Conservation (phyloP, 2,329 filamentous ascomycete species). For the Ophiostoma piceae region DNA sequence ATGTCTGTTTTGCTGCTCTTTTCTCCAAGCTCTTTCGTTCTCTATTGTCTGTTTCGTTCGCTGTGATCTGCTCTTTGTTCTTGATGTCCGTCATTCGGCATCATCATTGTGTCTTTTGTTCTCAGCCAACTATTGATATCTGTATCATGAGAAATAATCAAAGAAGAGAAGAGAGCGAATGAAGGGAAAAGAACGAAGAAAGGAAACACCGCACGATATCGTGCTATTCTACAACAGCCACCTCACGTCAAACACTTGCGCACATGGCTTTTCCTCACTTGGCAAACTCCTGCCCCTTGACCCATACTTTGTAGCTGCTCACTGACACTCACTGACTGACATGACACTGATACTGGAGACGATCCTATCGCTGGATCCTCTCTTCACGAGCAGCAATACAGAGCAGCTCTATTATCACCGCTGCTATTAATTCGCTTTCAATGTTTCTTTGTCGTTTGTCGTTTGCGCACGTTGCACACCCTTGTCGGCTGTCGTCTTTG, state of each 20-base stretch:
- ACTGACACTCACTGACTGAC: background rate
- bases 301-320: background rate
- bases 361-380: background rate
- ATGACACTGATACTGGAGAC: background rate
- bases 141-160: background rate
- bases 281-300: slow-evolving; percentile 8
- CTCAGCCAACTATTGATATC: background rate
- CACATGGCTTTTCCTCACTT: slow-evolving; percentile 5
- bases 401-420: background rate
- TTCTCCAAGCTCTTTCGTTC: background rate
- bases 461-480: slow-evolving; percentile 1
- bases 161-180: too few species aligned
- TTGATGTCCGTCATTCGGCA: background rate
- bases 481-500: background rate
- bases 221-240: background rate
- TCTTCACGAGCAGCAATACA: too few species aligned
- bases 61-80: background rate
- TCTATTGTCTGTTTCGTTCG: background rate
- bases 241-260: slow-evolving; percentile 10
- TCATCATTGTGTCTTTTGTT: background rate
- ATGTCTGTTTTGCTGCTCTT: background rate
- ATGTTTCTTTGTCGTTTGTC: slow-evolving; percentile 4
- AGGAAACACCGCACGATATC: background rate
- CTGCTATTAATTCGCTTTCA: background rate
- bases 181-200: background rate